phyloP scores from a whole-genome alignment of 768 basidiomycete species.

The Amanita muscaria region DNA sequence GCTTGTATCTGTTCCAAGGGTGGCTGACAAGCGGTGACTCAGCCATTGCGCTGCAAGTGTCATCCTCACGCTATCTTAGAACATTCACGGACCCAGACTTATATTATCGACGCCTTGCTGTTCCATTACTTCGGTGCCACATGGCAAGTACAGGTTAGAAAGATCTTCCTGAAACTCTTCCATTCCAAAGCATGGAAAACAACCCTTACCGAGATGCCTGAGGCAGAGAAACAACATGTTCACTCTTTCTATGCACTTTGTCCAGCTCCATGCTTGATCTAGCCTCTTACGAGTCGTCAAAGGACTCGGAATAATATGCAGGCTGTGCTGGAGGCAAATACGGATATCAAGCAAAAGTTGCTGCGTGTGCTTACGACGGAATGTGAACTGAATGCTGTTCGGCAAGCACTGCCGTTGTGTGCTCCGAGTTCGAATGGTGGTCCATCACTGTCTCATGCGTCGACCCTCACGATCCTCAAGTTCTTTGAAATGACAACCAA shows the following conservation, averaged over 20 bases:
- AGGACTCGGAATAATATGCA: conserved; percentile 13
- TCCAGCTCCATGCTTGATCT: conserved; percentile 12
- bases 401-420: too few relatives aligned
- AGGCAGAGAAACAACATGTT: conserved; percentile 11
- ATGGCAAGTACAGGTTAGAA: conserved; percentile 33
- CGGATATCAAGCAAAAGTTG: conserved; percentile 28
- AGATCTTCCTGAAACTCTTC: conserved; percentile 14
- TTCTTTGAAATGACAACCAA: conserved; percentile 18
- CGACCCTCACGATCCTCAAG: conserved; percentile 22
- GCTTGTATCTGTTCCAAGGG: conserved; percentile 35
- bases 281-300: conserved; percentile 19
- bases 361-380: conserved; percentile 34
- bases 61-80: too few relatives aligned
- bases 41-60: conserved; percentile 14
- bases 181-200: conserved; percentile 28
- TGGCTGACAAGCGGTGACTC: conserved; percentile 37
- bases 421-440: conserved; percentile 29
- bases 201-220: too few relatives aligned
- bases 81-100: conserved; percentile 42
- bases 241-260: conserved; percentile 28
- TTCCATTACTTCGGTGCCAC: conserved; percentile 34
- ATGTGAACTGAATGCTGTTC: conserved; percentile 27
- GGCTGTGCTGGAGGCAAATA: conserved; percentile 7
- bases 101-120: conserved; percentile 36
- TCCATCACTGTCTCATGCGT: conserved; percentile 31